Conservation (phyloP, 2,329 filamentous ascomycete species). For the Sporothrix schenckii region DNA sequence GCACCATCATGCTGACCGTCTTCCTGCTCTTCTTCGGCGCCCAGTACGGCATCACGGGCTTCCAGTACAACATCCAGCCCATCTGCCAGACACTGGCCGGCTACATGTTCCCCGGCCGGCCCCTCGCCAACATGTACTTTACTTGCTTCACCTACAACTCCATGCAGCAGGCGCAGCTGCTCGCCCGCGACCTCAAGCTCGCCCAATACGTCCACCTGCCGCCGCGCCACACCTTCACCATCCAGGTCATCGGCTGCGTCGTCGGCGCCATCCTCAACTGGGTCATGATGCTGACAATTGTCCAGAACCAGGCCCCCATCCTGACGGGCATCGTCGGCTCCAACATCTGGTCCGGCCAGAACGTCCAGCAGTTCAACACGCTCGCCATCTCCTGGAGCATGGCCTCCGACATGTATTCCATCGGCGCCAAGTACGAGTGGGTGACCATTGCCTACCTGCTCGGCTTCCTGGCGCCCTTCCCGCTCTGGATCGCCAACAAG, state of each 20-base stretch:
- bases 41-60: slow-evolving; percentile 46
- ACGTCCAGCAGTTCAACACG: slow-evolving; percentile 45
- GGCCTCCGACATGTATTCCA: slow-evolving; percentile 44
- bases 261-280: slow-evolving; percentile 51
- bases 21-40: slow-evolving; percentile 49
- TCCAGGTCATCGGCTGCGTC: slow-evolving; percentile 47
- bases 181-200: slow-evolving; percentile 45
- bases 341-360: slow-evolving; percentile 47
- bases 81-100: slow-evolving; percentile 54
- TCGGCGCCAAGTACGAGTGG: slow-evolving; percentile 68
- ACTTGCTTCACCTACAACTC: slow-evolving; percentile 44
- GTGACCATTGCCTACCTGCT: slow-evolving; percentile 56
- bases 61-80: slow-evolving; percentile 46
- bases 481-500: slow-evolving; percentile 56
- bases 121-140: slow-evolving; percentile 51
- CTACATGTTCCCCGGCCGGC: slow-evolving; percentile 49
- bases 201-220: slow-evolving; percentile 46
- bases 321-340: slow-evolving; percentile 45
- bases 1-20: slow-evolving; percentile 43
- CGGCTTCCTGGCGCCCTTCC: slow-evolving; percentile 50
- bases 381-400: slow-evolving; percentile 33
- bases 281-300: slow-evolving; percentile 48
- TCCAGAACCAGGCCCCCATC: slow-evolving; percentile 44
- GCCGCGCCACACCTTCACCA: slow-evolving; percentile 50
- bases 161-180: slow-evolving; percentile 42